Evolutionary conservation across 208 protist genomes (phyloP).

Genomic region (Trypanosoma caninum): DNA sequence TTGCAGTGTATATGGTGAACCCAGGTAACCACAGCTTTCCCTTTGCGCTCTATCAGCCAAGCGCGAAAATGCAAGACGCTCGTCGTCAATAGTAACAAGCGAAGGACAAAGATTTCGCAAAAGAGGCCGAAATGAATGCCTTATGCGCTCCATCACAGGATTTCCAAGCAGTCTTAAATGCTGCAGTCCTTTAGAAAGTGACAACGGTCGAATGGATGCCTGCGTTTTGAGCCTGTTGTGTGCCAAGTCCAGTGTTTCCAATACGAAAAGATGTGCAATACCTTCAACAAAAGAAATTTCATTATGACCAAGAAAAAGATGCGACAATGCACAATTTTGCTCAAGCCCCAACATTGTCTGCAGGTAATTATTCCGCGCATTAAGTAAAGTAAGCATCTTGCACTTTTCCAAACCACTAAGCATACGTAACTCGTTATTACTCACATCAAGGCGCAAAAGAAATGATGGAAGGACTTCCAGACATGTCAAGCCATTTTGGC

Average conservation of each 20-base stretch:
- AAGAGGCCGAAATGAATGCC: constrained; percentile 31
- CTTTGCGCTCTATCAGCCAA: constrained; percentile 37
- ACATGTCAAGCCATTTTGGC: constrained; percentile 49
- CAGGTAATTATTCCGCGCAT: constrained; percentile 67
- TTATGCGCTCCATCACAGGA: constrained; percentile 44
- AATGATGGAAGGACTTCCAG: constrained; percentile 50
- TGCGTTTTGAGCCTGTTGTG: constrained; percentile 64
- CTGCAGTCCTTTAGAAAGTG: constrained; percentile 55
- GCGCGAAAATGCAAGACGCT: constrained; percentile 42
- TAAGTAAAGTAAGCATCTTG: constrained; percentile 77
- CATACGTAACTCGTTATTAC: constrained; percentile 54
- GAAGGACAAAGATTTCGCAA: constrained; percentile 84
- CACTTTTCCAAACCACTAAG: constrained; percentile 56
- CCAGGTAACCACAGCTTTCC: constrained; percentile 26
- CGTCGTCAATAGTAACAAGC: constrained; percentile 61
- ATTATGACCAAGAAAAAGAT: constrained; percentile 85
- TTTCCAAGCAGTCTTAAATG: constrained; percentile 77
- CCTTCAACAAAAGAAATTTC: constrained; percentile 52
- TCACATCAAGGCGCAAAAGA: constrained; percentile 81
- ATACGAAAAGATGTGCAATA: constrained; percentile 70
- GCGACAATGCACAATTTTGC: constrained; percentile 42
- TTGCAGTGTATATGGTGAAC: constrained; percentile 22
- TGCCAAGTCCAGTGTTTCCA: constrained; percentile 84
- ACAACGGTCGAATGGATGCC: constrained; percentile 59
- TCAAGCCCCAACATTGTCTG: constrained; percentile 44